Base-by-base conservation (phyloP, 2,329 filamentous ascomycete species). In the Gliomastix tumulicola region DNA sequence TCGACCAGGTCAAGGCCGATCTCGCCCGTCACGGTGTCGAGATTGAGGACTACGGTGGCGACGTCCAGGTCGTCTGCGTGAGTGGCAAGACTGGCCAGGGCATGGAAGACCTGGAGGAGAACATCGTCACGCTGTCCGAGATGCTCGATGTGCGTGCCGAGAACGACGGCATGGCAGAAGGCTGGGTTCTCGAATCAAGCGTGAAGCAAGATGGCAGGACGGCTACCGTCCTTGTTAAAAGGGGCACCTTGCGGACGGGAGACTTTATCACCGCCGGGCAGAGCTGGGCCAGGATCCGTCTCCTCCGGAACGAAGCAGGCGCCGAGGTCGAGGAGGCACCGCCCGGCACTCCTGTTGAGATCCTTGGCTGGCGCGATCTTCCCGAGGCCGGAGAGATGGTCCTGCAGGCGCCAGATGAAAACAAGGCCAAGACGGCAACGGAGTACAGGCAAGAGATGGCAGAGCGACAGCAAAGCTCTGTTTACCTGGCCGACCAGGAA, bases 31-130 rank as follows among this genome's bases (percentile, higher is more conserved):
- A 95, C 51, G 88, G 85, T 7, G 79, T 98, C 21, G 84, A 95
- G 49, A 84, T 98, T 37, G 92, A 98, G 63, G 92, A 97, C 53
- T 94, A 79, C 50, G 92, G 92, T 28, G 92, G 92, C 40, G 92
- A 98, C 45, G 87, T 92, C 15, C 92, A 97, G 59, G 86, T 88
- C 15, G 86, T 97, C 3, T 78, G 76, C 37, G 88, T 98, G 27
- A 94, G 88, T 53, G 94, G 90, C 31, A 95, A 92, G 66, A 97
- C 92, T 0, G 92, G 92, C 2, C 69, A 84, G 55, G 92, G 92
- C 34, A 97, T 98, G 82, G 69, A 79, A 13, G 84, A 94, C 35
- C 73, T 98, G 3, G 92, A 97, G 62, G 94, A 98, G 65, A 88
- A 84, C 34, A 87, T 90, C 33, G 65, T 92, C 17, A 83, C 87